Base-by-base conservation (phyloP, 2,329 filamentous ascomycete species). In the Sporothrix phasma region DNA sequence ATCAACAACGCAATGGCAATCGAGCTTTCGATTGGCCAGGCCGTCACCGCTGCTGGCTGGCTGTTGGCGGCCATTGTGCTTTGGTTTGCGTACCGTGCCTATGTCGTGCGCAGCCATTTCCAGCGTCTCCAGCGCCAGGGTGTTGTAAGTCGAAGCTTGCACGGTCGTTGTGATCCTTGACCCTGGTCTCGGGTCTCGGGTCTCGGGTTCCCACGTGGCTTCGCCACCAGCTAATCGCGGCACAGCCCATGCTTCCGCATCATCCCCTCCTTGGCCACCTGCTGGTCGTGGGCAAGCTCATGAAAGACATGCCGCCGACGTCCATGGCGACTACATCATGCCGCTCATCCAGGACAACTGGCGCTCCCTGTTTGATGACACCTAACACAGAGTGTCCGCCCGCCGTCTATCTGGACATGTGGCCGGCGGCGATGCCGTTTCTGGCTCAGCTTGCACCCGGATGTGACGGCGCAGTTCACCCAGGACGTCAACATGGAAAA, bases 221-320 rank as follows among this genome's bases (percentile, higher is more conserved):
- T 61, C 10, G 6, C 11, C 46, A 47, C 17, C 24, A 5, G 22
- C 22, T 5, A n/a, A 24, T 37, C 5, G 17, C 19, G 34, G 1
- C 31, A 5, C 63, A 68, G 69, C 69, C 69, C 53, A 67, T 70
- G 61, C 67, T 70, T 56, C 43, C 54, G 22, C 69, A 70, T 47
- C 65, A 66, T 45, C 63, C 64, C 17, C 3, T 70, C 13, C 31
- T 68, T 2, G 68, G 69, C 34, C 69, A 70, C 22, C 64, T 70
- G 3, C 53, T 49, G 31, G 49, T 64, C n/a, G 56, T 70, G n/a
- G 66, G 63, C 17, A 62, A 64, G 62, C 47, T 70, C 26, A 62
- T 70, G 65, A 39, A 53, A 1, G 41, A 43, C 7, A 31, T 69
- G 15, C 69, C 69, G 3, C 62, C 0, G 69, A 69, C 46, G 64